Conservation (phyloP, 306 rosid species). For the Castanea crenata region DNA sequence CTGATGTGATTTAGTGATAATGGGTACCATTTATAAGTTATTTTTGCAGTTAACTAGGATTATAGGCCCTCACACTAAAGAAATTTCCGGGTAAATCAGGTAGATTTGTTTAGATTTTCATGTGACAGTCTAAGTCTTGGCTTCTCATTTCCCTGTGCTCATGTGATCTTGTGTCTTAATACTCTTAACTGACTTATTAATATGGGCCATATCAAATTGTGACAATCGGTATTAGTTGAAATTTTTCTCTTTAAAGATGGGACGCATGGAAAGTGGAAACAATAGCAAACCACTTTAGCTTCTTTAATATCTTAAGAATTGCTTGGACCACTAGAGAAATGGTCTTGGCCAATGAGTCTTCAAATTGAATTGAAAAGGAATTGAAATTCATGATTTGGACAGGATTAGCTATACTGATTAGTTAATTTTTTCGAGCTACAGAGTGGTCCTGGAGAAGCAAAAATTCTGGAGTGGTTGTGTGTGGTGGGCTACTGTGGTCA, state of each 20-base stretch:
- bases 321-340: not conserved
- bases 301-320: not conserved
- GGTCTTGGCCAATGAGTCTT: not conserved
- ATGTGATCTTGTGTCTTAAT: not conserved
- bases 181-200: not conserved
- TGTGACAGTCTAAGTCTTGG: too few relatives aligned
- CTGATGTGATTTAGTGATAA: not conserved
- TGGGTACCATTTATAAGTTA: not conserved
- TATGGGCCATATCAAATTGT: not conserved
- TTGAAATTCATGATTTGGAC: not conserved
- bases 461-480: conserved; percentile 27
- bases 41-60: too few relatives aligned
- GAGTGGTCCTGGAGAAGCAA: conserved; percentile 30
- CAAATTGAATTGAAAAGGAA: conserved; percentile 2
- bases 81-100: too few relatives aligned
- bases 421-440: conserved; percentile 7
- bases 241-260: not conserved
- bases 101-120: too few relatives aligned
- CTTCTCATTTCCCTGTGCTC: not conserved
- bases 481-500: conserved; percentile 14
- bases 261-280: not conserved
- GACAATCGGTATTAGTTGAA: not conserved
- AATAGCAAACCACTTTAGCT: not conserved
- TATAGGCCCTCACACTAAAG: too few relatives aligned
- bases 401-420: conserved; percentile 1